Percentiles rank a stretch among this genome's conserved stretches.
Conservation (phyloP, 2,329 filamentous ascomycete species). For the Parastagonospora avenae region DNA sequence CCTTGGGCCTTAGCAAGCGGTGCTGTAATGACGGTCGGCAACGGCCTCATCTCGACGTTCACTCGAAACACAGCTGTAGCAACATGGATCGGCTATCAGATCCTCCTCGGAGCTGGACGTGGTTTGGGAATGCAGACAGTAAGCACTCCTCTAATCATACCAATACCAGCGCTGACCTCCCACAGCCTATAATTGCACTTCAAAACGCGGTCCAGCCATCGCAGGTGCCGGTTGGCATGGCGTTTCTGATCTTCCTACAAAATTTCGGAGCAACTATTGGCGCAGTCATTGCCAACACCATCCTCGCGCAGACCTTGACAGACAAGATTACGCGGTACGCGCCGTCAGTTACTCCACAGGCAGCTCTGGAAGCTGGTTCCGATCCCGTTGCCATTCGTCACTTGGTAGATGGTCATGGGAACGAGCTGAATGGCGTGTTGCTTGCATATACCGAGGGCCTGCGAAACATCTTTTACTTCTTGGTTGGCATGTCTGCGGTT, state of each 20-base stretch:
- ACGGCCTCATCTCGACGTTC: slow-evolving; percentile 50
- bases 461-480: slow-evolving; percentile 31
- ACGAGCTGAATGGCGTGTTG: slow-evolving; percentile 26
- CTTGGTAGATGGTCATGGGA: slow-evolving; percentile 19
- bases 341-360: slow-evolving; percentile 26
- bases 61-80: slow-evolving; percentile 33
- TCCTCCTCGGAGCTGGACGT: slow-evolving; percentile 30
- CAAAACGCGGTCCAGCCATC: slow-evolving; percentile 33
- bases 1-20: slow-evolving; percentile 36
- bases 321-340: slow-evolving; percentile 22
- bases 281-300: slow-evolving; percentile 34
- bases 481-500: slow-evolving; percentile 17
- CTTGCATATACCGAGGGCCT: slow-evolving; percentile 29
- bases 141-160: not conserved
- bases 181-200: slow-evolving; percentile 35
- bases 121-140: slow-evolving; percentile 35
- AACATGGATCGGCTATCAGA: slow-evolving; percentile 38
- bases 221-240: slow-evolving; percentile 38
- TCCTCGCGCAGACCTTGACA: slow-evolving; percentile 31
- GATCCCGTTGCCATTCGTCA: slow-evolving; percentile 26
- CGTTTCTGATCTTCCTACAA: slow-evolving; percentile 45
- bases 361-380: slow-evolving; percentile 29
- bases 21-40: slow-evolving; percentile 45
- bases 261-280: slow-evolving; percentile 41
- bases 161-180: not conserved